Evolutionary conservation across 1,284 basidiomycete species (phyloP).

Genomic region (Ustilago trichophora): DNA sequence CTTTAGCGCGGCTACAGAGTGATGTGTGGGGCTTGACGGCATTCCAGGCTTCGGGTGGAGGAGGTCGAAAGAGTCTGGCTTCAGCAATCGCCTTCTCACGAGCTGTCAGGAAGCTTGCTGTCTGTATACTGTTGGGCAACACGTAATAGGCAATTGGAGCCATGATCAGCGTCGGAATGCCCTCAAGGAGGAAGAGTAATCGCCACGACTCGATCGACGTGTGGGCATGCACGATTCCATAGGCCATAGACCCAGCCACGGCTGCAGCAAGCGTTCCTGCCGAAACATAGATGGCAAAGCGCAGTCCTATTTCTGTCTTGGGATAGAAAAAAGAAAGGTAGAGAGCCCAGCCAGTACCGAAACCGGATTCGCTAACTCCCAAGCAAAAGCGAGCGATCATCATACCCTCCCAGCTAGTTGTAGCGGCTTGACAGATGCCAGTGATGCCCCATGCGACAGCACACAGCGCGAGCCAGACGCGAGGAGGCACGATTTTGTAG

Average conservation of each 20-base stretch:
- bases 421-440: constrained; percentile 51
- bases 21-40: too few species aligned
- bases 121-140: constrained; percentile 56
- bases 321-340: constrained; percentile 62
- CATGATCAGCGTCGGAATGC: constrained; percentile 54
- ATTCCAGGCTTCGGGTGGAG: too few species aligned
- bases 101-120: constrained; percentile 51
- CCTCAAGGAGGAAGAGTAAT: constrained; percentile 62
- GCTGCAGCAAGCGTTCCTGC: constrained; percentile 34
- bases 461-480: constrained; percentile 47
- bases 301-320: constrained; percentile 56
- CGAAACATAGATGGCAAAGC: constrained; percentile 51
- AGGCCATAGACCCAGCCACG: constrained; percentile 57
- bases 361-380: constrained; percentile 57
- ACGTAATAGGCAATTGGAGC: constrained; percentile 46
- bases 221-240: constrained; percentile 54
- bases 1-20: too few species aligned
- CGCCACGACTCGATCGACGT: constrained; percentile 47
- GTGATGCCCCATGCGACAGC: constrained; percentile 55
- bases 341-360: constrained; percentile 54
- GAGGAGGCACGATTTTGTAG: constrained; percentile 56
- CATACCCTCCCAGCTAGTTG: constrained; percentile 48
- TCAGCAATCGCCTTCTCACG: constrained; percentile 54
- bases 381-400: constrained; percentile 57
- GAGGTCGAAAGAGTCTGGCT: constrained; percentile 43